A percentile compares a stretch with the other conserved stretches of the same genome.
Conservation (phyloP, 164 flowering plant genomes). For the Sextonia rubra region DNA sequence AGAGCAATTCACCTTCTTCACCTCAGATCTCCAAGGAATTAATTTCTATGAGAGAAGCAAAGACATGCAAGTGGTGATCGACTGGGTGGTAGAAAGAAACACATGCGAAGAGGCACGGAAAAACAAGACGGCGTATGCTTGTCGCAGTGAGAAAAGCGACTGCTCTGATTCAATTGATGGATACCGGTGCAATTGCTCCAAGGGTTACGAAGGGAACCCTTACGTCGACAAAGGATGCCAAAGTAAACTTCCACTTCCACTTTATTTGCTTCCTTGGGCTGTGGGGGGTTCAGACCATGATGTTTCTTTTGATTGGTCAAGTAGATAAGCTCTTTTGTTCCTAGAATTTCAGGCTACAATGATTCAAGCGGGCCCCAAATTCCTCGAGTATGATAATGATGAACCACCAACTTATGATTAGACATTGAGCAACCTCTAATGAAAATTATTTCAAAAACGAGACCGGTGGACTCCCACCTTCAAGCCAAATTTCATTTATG, state of each 20-base stretch:
- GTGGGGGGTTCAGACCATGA: background rate
- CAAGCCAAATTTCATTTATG: too few relatives aligned
- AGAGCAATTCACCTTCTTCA: background rate
- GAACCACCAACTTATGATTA: background rate
- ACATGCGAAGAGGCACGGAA: conserved; percentile 23
- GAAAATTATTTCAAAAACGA: too few relatives aligned
- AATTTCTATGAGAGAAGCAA: background rate
- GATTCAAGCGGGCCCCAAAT: background rate
- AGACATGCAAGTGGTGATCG: conserved; percentile 21
- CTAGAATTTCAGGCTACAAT: background rate
- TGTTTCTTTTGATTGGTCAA: background rate
- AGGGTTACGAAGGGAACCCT: conserved; percentile 55
- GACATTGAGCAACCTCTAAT: too few relatives aligned
- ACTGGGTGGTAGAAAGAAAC: conserved; percentile 37
- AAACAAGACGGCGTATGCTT: background rate
- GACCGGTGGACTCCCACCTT: too few relatives aligned
- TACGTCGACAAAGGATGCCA: conserved; percentile 23
- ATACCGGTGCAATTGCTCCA: conserved; percentile 37
- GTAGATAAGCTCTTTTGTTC: background rate
- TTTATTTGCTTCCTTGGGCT: background rate
- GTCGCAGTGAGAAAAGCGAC: conserved; percentile 17
- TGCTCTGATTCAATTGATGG: conserved; percentile 23
- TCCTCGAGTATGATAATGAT: background rate
- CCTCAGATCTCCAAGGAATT: background rate
- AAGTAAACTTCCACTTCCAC: background rate